Evolutionary conservation across 352 stramenopile genomes (phyloP), one percentile per base, ranked within the genome.

Genomic region (Phytophthora capsici): DNA sequence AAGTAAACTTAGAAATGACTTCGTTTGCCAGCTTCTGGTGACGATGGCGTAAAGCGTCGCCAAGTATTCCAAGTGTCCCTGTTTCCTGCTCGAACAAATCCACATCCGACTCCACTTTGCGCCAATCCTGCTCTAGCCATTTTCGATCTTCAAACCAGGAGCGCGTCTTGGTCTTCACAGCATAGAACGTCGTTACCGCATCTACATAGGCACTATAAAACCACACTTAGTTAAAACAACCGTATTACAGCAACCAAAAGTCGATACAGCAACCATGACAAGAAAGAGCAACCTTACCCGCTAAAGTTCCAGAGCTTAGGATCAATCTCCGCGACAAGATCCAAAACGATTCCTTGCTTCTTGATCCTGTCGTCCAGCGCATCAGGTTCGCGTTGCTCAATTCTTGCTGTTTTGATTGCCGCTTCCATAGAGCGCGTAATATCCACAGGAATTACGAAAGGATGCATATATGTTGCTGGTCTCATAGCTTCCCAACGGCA

Each of bases 101-200:
- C n/a, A 55, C 58, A 37, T 51, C 14, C 17, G 59, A 56, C 3
- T 22, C 9, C 2, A 69, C 0, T 7, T 16, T 54, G 8, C 37
- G 9, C 45, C 52, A 69, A 13, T 69, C 45, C 40, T 50, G 20
- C 4, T 53, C 60, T 1, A 57, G 38, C n/a, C 52, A 69, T 20
- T 53, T 69, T 26, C 54, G 25, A 37, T 63, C 25, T 48, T 69
- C 8, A 20, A 58, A 8, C 60, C 37, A 69, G 3, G 12, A 13
- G 17, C 36, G 9, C 9, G 14, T 10, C 7, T 56, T 58, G 3
- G 16, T 22, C 34, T 61, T 53, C 1, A 61, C 10, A 46, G 3
- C 14, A 16, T 61, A 43, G 32, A 56, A 67, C 5, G 30, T 32
- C 17, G 41, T 41, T 14, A 55, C 25, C 34, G 23, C 16, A 19